Conservation (phyloP, 108 stramenopile genomes). For the Aurantiochytrium sp. region DNA sequence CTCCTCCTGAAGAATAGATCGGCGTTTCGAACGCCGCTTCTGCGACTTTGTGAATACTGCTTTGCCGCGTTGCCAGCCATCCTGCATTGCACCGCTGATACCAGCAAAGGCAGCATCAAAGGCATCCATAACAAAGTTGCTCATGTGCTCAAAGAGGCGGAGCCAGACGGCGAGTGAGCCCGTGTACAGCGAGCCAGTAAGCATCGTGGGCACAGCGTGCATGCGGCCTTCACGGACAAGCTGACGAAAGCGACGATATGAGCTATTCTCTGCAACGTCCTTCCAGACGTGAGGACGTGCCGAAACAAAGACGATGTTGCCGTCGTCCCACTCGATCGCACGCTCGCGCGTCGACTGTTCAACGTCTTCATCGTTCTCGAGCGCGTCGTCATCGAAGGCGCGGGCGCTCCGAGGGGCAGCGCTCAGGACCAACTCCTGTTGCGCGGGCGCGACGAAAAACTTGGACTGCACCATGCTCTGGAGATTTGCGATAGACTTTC, state of each 20-base stretch:
- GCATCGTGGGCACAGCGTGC: slow-evolving; percentile 48
- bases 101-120: not conserved
- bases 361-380: not conserved
- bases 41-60: no score
- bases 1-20: no score
- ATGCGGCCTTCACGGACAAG: slow-evolving; percentile 34
- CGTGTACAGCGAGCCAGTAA: slow-evolving; percentile 46
- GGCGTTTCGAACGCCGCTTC: no score
- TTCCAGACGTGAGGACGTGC: slow-evolving; percentile 56
- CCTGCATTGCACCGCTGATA: no score
- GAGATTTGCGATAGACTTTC: not conserved
- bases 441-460: not conserved
- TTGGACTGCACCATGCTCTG: not conserved
- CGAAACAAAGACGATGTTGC: slow-evolving; percentile 52
- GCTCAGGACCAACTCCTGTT: not conserved
- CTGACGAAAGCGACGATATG: slow-evolving; percentile 35
- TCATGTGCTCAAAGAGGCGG: not conserved
- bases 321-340: slow-evolving; percentile 4
- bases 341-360: not conserved
- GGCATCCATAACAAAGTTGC: not conserved
- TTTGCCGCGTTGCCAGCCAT: no score
- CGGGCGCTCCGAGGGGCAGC: not conserved
- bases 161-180: slow-evolving; percentile 9
- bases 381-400: not conserved
- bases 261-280: slow-evolving; percentile 33